These are phyloP conservation scores for Irpex sp. DNA, from an alignment of 1,284 basidiomycete genomes.

Conservation along the genomic window DNA sequence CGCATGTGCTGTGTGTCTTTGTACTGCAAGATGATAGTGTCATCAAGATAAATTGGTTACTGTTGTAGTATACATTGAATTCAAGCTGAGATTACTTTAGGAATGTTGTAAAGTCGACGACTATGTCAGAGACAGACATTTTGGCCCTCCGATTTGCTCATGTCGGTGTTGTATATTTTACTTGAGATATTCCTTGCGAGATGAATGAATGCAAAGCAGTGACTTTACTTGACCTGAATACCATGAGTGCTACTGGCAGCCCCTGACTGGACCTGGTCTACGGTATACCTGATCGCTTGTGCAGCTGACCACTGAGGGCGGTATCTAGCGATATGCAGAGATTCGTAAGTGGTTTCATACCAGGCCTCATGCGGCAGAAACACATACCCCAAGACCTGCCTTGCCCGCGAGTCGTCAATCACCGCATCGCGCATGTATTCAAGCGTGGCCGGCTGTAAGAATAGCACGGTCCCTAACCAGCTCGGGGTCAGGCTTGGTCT, in stretches of 20 bases:
- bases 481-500: neutral
- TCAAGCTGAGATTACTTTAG: neutral
- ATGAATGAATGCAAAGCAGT: neutral
- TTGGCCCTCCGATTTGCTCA: too few relatives aligned
- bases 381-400: neutral
- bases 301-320: neutral
- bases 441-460: neutral
- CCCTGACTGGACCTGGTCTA: neutral
- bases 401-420: neutral
- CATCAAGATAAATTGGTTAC: neutral
- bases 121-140: neutral
- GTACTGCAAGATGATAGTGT: neutral
- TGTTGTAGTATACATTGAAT: neutral
- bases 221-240: neutral
- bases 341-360: too few relatives aligned
- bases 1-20: neutral
- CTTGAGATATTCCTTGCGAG: too few relatives aligned
- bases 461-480: neutral
- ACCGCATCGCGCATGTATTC: constrained; percentile 1
- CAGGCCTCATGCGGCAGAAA: neutral
- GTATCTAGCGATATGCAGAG: neutral
- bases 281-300: neutral
- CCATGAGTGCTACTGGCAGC: neutral
- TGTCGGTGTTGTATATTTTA: too few relatives aligned
- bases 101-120: neutral